Evolutionary conservation across 2,329 filamentous ascomycete genomes (phyloP), one percentile per base, ranked within the genome.

Genomic region (Sporothrix mexicana): DNA sequence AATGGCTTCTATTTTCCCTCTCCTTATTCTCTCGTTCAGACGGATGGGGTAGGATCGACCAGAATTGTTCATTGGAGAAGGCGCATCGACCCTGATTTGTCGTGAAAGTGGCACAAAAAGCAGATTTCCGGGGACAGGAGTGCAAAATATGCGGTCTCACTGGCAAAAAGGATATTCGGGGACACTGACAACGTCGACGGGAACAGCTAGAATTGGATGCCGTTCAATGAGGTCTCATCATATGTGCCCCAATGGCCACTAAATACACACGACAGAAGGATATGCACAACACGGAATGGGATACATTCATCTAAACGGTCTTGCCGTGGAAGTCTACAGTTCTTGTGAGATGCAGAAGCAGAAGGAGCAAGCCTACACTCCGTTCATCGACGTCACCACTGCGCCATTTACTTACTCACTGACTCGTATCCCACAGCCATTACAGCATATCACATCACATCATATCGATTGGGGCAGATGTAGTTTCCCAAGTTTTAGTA

Each of bases 401-500:
- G 30, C 30, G 30, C 30, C 30, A 36, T 6, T 7, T 36, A 36
- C 30, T 36, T 6, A 36, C 30, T 36, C 30, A 7, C 30, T 36
- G 30, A 36, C 30, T 36, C 30, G 30, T 36, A 36, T 36, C 5
- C 30, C 30, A 36, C 9, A 53, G 51, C 51, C 23, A 5, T 12
- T 62, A n/a, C 36, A 30, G 30, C 43, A 23, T 15, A 41, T 53
- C 15, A 23, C 45, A 30, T 70, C 36, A 23, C 53, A 55, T 49
- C 41, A 55, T 36, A 36, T 36, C 23, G 43, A 13, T 6, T 45
- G 17, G 25, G 1, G 43, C 36, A 49, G 20, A 49, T 30, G 20
- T 66, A 57, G 70, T 67, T 74, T 74, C 68, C 71, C 74, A 74
- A 66, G 61, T 74, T 75, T 74, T 75, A 61, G 57, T 73, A 74